These are phyloP conservation scores for Parmales sp. DNA, from an alignment of 108 stramenopile species.

Conservation along the genomic window DNA sequence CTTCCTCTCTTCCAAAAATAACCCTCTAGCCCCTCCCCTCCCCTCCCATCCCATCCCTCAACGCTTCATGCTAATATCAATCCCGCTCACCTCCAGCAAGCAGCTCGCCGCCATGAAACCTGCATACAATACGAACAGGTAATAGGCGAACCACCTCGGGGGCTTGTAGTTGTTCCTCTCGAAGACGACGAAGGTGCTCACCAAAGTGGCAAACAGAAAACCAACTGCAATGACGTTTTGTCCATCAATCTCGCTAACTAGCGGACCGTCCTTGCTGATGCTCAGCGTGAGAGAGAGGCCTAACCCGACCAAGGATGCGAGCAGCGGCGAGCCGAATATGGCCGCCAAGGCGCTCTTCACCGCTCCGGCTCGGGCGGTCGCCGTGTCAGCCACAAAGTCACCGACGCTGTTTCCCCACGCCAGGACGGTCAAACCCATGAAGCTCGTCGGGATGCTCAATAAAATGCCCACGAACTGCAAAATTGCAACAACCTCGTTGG, in stretches of 20 bases:
- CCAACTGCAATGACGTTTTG: not conserved
- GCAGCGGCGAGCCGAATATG: not conserved
- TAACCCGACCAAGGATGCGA: not conserved
- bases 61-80: too few species aligned
- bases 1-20: too few species aligned
- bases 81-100: not conserved
- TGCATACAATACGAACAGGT: not conserved
- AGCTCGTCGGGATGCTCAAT: slow-evolving; percentile 14
- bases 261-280: not conserved
- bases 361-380: slow-evolving; percentile 19
- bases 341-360: slow-evolving; percentile 3
- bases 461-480: slow-evolving; percentile 23
- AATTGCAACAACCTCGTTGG: slow-evolving; percentile 25
- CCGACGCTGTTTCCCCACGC: slow-evolving; percentile 47
- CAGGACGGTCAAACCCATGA: slow-evolving; percentile 39
- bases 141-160: not conserved
- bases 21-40: too few species aligned
- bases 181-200: not conserved
- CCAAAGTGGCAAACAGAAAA: not conserved
- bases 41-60: too few species aligned
- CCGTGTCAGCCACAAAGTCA: slow-evolving; percentile 38
- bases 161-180: not conserved
- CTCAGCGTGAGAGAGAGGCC: not conserved
- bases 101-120: not conserved
- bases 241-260: not conserved